Base-by-base conservation (phyloP, 495 filamentous ascomycete species). In the Aspergillus coremiiformis region DNA sequence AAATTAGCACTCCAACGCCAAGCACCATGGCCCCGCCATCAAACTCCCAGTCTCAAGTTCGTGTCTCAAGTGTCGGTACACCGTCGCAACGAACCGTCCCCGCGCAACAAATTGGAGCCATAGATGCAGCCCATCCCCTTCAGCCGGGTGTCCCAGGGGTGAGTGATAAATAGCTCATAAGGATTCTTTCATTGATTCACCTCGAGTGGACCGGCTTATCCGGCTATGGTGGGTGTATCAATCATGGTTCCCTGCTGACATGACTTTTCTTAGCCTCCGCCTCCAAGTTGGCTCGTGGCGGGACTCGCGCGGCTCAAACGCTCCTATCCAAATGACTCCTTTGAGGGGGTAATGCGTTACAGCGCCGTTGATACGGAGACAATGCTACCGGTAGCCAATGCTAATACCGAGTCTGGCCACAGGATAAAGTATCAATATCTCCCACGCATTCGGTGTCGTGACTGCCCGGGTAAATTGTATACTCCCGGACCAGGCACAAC, bases 391-490 rank as follows among this genome's bases (percentile, higher is more conserved):
- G 72, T 82, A 21, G 45, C 71, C 21, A 73, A 80, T 42, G 58
- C 76, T 11, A 66, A 78, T 45, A 67, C 70, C 14, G 68, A 77
- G 20, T 67, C 79, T 4, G 61, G 66, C 8, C 64, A 69, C 49
- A 72, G 65, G 48, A 66, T 86, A 53, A 84, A 86, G 67, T 86
- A 81, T 39, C 80, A 85, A 66, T 94, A 81, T 54, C 74, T 94
- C 33, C 90, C 93, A 0, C 79, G 93, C 24, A 95, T 96, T 49
- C 78, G 84, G 29, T 98, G 93, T 61, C 79, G 82, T 37, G 93
- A 96, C 63, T 96, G 93, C 68, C 87, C 92, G 2, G 89, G 90
- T 29, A 96, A 96, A 65, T 70, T 95, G 26, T 98, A 98, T 65
- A 95, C 86, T 0, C 85, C 89, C 1, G 86, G 87, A 0, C 91